phyloP scores from a whole-genome alignment of 257 asterid genomes.

The Solanum acaule region DNA sequence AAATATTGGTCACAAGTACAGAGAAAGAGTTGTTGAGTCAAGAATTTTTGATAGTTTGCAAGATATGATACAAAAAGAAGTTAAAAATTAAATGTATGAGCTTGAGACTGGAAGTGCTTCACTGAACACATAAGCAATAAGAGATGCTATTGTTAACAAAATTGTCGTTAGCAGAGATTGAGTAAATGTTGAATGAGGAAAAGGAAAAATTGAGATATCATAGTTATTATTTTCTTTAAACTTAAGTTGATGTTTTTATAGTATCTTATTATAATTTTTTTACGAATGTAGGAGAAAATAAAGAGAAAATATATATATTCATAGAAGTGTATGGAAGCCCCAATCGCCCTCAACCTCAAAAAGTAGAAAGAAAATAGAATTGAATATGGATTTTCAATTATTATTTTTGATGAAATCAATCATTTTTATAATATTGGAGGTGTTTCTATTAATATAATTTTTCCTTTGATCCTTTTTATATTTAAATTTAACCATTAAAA shows the following conservation, averaged over 20 bases:
- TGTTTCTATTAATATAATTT: no score
- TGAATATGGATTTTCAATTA: neutral
- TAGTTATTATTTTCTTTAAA: neutral
- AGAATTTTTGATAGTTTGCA: neutral
- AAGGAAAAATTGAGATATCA: neutral
- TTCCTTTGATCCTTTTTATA: neutral
- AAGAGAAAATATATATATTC: no score
- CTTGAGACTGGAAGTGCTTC: neutral
- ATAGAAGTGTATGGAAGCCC: no score
- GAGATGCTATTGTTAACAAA: neutral
- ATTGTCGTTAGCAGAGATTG: neutral
- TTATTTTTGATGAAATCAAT: no score
- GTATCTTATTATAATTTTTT: neutral
- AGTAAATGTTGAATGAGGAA: neutral
- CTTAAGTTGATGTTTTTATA: neutral
- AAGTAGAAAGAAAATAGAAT: neutral
- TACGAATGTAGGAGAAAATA: neutral
- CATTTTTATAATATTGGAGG: neutral
- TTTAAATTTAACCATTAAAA: no score
- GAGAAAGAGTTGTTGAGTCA: neutral
- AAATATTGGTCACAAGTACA: neutral
- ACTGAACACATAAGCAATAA: neutral
- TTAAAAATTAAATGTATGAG: neutral
- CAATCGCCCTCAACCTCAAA: neutral
- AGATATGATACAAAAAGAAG: conserved; percentile 1